Evolutionary conservation across 2,329 filamentous ascomycete genomes (phyloP).

Genomic region (Ophiostoma ips): DNA sequence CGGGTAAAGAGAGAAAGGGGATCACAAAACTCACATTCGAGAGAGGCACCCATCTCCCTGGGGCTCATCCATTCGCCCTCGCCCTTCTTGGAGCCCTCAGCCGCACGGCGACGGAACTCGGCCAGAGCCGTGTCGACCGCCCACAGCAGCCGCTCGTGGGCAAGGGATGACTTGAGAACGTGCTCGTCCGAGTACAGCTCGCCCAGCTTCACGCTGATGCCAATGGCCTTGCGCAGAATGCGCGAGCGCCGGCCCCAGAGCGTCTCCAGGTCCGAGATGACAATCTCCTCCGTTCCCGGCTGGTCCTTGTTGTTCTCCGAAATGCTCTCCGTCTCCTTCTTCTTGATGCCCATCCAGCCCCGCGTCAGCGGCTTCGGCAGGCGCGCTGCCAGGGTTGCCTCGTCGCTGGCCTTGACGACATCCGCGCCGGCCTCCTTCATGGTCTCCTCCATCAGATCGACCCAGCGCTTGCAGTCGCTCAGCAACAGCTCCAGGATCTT

Average conservation of each 20-base stretch:
- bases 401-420: constrained; percentile 16
- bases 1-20: background rate
- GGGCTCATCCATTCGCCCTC: constrained; percentile 59
- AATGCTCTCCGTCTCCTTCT: background rate
- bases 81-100: constrained; percentile 52
- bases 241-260: constrained; percentile 47
- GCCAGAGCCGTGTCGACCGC: constrained; percentile 67
- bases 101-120: constrained; percentile 56
- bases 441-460: constrained; percentile 36
- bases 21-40: constrained; percentile 42
- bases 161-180: constrained; percentile 57
- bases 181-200: constrained; percentile 68
- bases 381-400: background rate
- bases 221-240: constrained; percentile 59
- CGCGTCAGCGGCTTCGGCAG: constrained; percentile 4
- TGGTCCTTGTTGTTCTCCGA: background rate
- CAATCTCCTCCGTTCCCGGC: constrained; percentile 3
- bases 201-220: constrained; percentile 69
- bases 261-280: constrained; percentile 25
- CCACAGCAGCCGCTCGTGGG: constrained; percentile 64
- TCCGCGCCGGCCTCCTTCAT: constrained; percentile 18
- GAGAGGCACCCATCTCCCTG: constrained; percentile 56
- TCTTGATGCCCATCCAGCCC: background rate
- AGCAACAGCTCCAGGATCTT: constrained; percentile 67
- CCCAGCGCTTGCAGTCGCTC: constrained; percentile 51